Base-by-base conservation (phyloP, 345 rosid species). In the Arabidopsis arenosa region DNA sequence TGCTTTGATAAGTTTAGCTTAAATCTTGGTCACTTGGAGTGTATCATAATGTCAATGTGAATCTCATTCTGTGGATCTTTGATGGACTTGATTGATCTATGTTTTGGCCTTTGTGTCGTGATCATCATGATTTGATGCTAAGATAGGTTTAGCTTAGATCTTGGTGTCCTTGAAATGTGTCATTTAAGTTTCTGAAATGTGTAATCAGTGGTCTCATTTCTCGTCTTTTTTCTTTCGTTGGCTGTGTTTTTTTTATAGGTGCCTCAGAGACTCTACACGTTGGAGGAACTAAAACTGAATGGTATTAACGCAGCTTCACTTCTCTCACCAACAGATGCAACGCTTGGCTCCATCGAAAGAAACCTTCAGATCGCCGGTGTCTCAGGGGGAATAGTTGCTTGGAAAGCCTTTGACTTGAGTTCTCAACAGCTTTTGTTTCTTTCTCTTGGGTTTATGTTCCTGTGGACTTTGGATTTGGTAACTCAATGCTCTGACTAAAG, bases 401-500 rank as follows among this genome's bases (percentile, higher is more conserved):
- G 88, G 93, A 89, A 86, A 58, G 82, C 66, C 9, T 87, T 87
- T 70, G 82, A 70, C 39, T 81, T 89, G 37, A 84, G 74, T 39
- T 78, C 88, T 26, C 92, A 86, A 53, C 97, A 92, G 72, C 52
- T 90, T 12, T 69, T 94, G 9, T 90, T 57, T 76, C 52, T 90
- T 63, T 85, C 97, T 58, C 47, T 92, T 81, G 98, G 84, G 6
- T 11, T 83, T 28, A 72, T 94, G 79, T 87, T 90, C 82, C 8
- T 92, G 5, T 86, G 95, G 98, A 90, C 97, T 2, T 63, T 89
- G 62, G 98, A 92, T 62, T 73, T 47, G 75, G 98, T 94, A 85
- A 84, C 54, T 47, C 65, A 53, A 54, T 53, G 12, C 48, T 36
- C 48, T 28, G 18, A 37, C 36, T 36, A 37, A 5, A 26, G 41